Base-by-base conservation (phyloP, 2,329 filamentous ascomycete species). In the Colletotrichum endophyticum region DNA sequence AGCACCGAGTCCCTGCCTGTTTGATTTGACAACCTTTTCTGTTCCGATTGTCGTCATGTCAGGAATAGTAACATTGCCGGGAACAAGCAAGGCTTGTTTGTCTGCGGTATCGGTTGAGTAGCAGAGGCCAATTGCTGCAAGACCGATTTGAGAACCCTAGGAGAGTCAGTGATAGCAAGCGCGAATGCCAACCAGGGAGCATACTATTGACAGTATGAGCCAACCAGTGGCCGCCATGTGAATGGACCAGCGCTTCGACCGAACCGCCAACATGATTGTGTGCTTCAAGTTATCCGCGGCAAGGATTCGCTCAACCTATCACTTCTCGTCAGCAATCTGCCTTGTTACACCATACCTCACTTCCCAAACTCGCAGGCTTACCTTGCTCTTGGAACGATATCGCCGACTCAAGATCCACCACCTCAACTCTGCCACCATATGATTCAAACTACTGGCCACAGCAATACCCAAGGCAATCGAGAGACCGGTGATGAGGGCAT, bases 351-450 rank as follows among this genome's bases (percentile, higher is more conserved):
- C n/a, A 19, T 27, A 8, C 6, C 6, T 49, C 44, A 22, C 11
- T 4, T 22, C 11, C 1, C 19, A 30, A 59, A 2, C 56, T 19
- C 3, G n/a, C 39, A 34, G 73, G 3, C 81, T n/a, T 67, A 87
- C 87, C 81, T 89, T 87, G 7, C 79, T 80, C 56, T 85, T 80
- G 39, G 83, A 84, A 75, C 85, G 82, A 53, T 83, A 81, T 7
- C 82, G 80, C 11, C 81, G 80, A 73, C 83, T 84, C 57, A 89
- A 78, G 32, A 89, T 84, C 81, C 86, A 87, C 86, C 87, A 89
- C n/a, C 87, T 82, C 76, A 88, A 80, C 75, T 88, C 86, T 16
- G 83, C 79, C 5, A 86, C 84, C 83, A 88, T 86, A 32, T 83
- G 83, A 73, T 87, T 87, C 27, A 89, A 81, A 8, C 84, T 83